Conservation (phyloP, 805 yeast genomes). For the Wickerhamiella vanderwaltii region DNA sequence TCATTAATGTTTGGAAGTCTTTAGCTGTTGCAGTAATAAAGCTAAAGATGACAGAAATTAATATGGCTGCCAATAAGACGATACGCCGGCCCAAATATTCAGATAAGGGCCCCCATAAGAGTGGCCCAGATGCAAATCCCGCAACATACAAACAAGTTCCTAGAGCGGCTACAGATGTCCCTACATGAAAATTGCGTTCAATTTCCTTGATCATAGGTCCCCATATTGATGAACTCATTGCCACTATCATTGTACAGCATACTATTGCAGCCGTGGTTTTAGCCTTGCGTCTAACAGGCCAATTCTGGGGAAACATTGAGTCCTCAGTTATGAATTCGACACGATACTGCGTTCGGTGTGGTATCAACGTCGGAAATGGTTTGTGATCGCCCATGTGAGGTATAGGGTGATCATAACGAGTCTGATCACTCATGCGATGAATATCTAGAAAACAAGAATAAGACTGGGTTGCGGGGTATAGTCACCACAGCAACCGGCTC, state of each 20-base stretch:
- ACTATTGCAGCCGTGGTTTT: background rate
- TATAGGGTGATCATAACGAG: background rate
- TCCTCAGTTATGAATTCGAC: conserved; percentile 13
- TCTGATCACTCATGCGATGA: background rate
- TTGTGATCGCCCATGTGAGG: conserved; percentile 11
- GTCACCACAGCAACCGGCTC: background rate
- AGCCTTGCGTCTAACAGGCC: conserved; percentile 9
- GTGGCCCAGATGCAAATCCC: conserved; percentile 59
- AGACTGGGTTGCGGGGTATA: background rate
- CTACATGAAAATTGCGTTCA: conserved; percentile 9
- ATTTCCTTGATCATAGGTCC: conserved; percentile 35
- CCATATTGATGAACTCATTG: conserved; percentile 9
- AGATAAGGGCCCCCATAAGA: conserved; percentile 50
- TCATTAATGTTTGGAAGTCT: conserved; percentile 57
- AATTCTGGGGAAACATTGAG: conserved; percentile 35
- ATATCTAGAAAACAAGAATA: background rate
- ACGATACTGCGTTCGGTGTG: conserved; percentile 10
- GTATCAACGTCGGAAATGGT: conserved; percentile 5
- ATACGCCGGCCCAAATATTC: conserved; percentile 41
- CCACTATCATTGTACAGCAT: conserved; percentile 15
- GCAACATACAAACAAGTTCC: conserved; percentile 47
- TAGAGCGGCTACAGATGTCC: conserved; percentile 36
- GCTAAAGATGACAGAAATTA: conserved; percentile 43
- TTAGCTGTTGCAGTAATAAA: conserved; percentile 62
- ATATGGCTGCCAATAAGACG: conserved; percentile 39